Percentiles rank a stretch among this genome's conserved stretches.
phyloP scores from a whole-genome alignment of 371 early-diverging fungal species.

The Massospora cicadina region DNA sequence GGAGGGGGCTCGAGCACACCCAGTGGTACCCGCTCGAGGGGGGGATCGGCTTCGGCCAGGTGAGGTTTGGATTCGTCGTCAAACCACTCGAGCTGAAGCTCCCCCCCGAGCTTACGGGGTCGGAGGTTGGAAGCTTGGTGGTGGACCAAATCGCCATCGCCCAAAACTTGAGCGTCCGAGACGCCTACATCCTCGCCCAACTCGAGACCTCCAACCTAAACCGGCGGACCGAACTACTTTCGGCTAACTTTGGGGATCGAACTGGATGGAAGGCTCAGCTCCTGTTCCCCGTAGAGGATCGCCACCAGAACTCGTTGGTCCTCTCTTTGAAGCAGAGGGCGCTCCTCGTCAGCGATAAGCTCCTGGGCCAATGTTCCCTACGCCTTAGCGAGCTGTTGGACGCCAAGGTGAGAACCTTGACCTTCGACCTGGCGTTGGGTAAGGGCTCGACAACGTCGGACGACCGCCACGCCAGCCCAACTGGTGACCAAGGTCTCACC shows the following conservation, averaged over 20 bases:
- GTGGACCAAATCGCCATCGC: not conserved
- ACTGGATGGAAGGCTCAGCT: not conserved
- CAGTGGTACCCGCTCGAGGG: conserved; percentile 13
- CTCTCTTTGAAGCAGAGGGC: not conserved
- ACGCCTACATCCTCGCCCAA: not conserved
- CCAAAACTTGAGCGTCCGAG: not conserved
- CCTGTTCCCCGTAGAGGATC: not conserved
- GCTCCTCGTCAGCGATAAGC: not conserved
- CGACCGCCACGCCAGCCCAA: too few species aligned
- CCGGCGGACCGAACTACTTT: not conserved
- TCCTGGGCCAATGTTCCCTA: not conserved
- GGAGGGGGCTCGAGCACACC: conserved; percentile 1
- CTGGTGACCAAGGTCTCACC: not conserved
- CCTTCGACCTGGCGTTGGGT: not conserved
- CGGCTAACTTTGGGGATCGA: not conserved
- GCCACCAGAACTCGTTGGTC: not conserved
- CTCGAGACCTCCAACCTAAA: not conserved
- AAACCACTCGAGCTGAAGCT: conserved; percentile 8
- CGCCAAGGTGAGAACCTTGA: not conserved
- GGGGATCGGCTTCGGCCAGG: conserved; percentile 13
- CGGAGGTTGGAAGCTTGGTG: conserved; percentile 1
- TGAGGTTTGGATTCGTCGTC: conserved; percentile 12
- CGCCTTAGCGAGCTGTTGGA: not conserved
- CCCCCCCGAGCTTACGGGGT: conserved; percentile 10
- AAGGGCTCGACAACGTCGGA: too few species aligned